phyloP scores from a whole-genome alignment of 345 rosid genomes.

The Diplotaxis tenuifolia region DNA sequence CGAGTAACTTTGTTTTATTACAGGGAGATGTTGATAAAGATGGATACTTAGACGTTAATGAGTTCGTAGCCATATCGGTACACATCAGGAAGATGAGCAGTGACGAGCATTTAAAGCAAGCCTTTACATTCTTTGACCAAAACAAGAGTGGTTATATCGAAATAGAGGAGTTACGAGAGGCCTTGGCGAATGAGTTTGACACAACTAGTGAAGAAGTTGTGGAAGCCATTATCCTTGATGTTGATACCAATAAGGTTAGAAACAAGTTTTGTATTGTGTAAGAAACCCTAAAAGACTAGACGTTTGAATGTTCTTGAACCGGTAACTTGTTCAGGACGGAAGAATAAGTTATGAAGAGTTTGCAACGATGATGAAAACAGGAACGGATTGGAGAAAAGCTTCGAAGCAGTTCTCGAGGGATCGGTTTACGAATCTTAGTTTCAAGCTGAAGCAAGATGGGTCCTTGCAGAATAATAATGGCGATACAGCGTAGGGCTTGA shows the following conservation, averaged over 20 bases:
- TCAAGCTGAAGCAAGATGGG: conserved; percentile 73
- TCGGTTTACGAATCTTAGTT: conserved; percentile 82
- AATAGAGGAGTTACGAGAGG: conserved; percentile 74
- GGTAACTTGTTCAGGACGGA: conserved; percentile 59
- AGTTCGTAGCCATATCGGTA: conserved; percentile 88
- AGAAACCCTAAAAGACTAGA: neutral
- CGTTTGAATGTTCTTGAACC: neutral
- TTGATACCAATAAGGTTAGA: conserved; percentile 86
- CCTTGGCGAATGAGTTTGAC: conserved; percentile 69
- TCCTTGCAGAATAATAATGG: conserved; percentile 50
- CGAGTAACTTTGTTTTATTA: conserved; percentile 13
- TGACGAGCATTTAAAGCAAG: conserved; percentile 84
- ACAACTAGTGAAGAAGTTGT: conserved; percentile 67
- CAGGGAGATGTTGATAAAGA: conserved; percentile 92
- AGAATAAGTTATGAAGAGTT: conserved; percentile 91
- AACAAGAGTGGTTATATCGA: conserved; percentile 78
- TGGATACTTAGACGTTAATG: conserved; percentile 71
- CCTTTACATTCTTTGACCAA: conserved; percentile 76
- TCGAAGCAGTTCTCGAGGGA: conserved; percentile 92
- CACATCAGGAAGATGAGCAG: conserved; percentile 86
- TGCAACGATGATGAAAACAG: conserved; percentile 90
- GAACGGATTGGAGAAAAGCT: conserved; percentile 98
- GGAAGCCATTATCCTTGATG: conserved; percentile 83
- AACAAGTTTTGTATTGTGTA: neutral
- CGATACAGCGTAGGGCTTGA: conserved; percentile 27